Evolutionary conservation across 1,284 basidiomycete genomes (phyloP), one percentile per base, ranked within the genome.

Genomic region (Ceratobasidium sp.): DNA sequence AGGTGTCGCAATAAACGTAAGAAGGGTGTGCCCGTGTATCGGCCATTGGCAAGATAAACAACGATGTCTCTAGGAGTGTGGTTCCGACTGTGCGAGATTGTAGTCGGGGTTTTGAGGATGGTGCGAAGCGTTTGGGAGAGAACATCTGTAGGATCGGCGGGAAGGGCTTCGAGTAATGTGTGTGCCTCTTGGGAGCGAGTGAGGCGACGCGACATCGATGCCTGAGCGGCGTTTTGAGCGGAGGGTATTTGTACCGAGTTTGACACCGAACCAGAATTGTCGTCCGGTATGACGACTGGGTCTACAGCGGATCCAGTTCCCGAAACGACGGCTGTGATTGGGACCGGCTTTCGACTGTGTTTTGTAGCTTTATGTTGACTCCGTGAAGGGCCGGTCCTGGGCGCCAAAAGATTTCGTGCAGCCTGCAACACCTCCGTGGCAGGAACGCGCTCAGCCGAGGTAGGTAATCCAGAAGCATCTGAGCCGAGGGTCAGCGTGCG

Each of bases 21-120:
- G 23, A 73, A 73, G 18, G 71, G 71, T 3, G 71, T 73, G 23
- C 71, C 71, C 26, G 71, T 73, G 15, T 61, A n/a, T 26, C 71
- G 71, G 15, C 71, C 71, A n/a, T 73, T 73, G 71, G 60, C 71
- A 33, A 73, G 71, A 51, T 63, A 73, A 39, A 60, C 44, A 12
- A 46, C 71, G 33, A 58, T 73, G 40, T 73, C 71, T 63, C 71
- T 58, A 13, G 71, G 46, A 20, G 26, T 46, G 28, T 2, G 49
- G 46, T 23, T 63, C 46, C 71, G 58, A 20, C 60, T 60, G 39
- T 53, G 58, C 23, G 71, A 42, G 6, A 63, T 46, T 1, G 55
- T 56, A 28, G 71, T 73, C 20, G 71, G 71, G 2, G 40, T 73
- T 60, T 73, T 73, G 18, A 73, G 53, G n/a, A 73, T 73, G 26